These are phyloP conservation scores for Davidsoniella australis DNA, from an alignment of 2,329 filamentous ascomycete species.

Conservation along the genomic window DNA sequence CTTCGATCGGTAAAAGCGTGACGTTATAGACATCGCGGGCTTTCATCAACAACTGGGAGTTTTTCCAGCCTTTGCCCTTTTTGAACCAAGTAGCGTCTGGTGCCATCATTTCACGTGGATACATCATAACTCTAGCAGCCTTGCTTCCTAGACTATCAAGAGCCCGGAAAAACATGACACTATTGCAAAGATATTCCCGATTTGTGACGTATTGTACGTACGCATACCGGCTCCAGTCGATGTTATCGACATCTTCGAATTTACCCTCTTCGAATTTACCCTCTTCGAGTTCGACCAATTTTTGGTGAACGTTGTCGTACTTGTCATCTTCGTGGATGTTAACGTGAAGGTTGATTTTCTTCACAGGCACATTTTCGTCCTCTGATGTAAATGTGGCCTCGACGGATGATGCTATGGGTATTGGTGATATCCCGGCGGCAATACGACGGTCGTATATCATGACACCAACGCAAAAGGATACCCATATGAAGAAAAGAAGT, in stretches of 20 bases:
- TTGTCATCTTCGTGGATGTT: no score
- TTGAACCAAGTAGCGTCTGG: constrained; percentile 16
- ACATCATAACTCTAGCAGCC: constrained; percentile 29
- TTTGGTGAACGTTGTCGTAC: no score
- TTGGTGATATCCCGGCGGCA: no score
- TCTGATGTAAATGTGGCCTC: no score
- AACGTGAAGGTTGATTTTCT: no score
- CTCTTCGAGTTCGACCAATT: no score
- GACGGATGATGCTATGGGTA: no score
- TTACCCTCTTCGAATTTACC: no score
- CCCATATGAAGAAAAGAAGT: no score
- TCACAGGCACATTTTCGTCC: no score
- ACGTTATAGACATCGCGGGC: constrained; percentile 28
- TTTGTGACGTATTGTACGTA: constrained; percentile 33
- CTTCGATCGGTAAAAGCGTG: constrained; percentile 25
- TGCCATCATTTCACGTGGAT: constrained; percentile 22
- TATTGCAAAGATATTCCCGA: constrained; percentile 31
- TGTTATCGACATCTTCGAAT: background rate
- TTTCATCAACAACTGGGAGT: constrained; percentile 22
- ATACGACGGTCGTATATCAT: no score
- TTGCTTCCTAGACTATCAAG: constrained; percentile 25
- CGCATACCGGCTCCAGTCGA: constrained; percentile 27
- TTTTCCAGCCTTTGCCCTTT: constrained; percentile 17
- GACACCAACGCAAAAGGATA: no score
- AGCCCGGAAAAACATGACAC: constrained; percentile 32